Conservation (phyloP, 1,284 basidiomycete species). For the Ceratobasidium theobromae region DNA sequence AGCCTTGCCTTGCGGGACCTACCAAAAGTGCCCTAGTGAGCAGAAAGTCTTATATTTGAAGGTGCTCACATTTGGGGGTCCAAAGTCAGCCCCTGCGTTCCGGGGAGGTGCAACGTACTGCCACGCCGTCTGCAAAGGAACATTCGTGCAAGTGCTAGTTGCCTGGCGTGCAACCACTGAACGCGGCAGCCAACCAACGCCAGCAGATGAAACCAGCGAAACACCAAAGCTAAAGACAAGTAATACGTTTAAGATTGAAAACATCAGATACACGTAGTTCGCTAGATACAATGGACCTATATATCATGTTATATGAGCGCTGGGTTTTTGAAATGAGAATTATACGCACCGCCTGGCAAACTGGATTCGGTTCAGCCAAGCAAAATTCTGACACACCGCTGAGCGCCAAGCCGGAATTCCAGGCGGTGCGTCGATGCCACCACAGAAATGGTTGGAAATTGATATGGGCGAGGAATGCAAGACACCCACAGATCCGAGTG, state of each 20-base stretch:
- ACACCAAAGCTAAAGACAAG: not conserved
- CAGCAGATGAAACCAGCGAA: not conserved
- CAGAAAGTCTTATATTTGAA: not conserved
- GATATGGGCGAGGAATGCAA: too few relatives aligned
- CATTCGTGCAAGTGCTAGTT: conserved; percentile 13
- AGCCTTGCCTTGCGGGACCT: conserved; percentile 15
- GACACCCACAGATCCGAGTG: too few relatives aligned
- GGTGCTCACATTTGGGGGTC: conserved; percentile 4
- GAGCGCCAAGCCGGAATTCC: too few relatives aligned
- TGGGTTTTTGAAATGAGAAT: too few relatives aligned
- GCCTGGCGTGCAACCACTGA: not conserved
- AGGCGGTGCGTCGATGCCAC: too few relatives aligned
- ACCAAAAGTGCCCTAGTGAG: not conserved
- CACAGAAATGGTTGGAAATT: too few relatives aligned
- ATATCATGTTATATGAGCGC: too few relatives aligned
- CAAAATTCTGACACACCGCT: too few relatives aligned
- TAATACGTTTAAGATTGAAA: not conserved
- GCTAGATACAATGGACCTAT: too few relatives aligned
- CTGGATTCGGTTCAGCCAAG: too few relatives aligned
- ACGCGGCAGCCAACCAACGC: not conserved
- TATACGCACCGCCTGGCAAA: too few relatives aligned
- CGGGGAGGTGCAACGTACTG: conserved; percentile 18
- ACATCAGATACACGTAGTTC: too few relatives aligned
- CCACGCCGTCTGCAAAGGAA: conserved; percentile 24
- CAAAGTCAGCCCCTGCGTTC: conserved; percentile 25